phyloP scores from a whole-genome alignment of 2,329 filamentous ascomycete genomes.

The Alternaria alternata region DNA sequence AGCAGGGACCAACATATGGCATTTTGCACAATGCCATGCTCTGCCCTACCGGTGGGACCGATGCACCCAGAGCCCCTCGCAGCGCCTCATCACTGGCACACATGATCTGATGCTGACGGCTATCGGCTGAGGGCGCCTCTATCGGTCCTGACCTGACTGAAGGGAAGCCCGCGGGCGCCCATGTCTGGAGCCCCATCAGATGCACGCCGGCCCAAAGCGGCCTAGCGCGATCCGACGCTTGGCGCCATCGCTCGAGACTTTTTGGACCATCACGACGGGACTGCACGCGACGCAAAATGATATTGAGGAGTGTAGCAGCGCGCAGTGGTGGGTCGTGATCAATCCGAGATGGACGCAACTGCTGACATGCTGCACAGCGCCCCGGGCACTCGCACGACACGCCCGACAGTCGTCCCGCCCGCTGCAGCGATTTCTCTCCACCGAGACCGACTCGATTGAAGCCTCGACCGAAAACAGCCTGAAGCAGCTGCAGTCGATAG shows the following conservation, averaged over 20 bases:
- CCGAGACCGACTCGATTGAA: conserved; percentile 44
- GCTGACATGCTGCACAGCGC: conserved; percentile 39
- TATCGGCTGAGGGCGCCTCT: conserved; percentile 2
- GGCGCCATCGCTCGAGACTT: conserved; percentile 14
- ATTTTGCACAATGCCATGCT: conserved; percentile 17
- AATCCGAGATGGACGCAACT: background rate
- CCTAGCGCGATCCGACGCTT: conserved; percentile 7
- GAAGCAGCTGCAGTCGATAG: conserved; percentile 42
- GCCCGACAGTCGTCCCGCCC: conserved; percentile 25
- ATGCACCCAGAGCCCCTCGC: conserved; percentile 11
- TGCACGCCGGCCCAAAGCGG: background rate
- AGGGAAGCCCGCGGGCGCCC: background rate
- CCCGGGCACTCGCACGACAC: conserved; percentile 45
- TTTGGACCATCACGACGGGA: conserved; percentile 5
- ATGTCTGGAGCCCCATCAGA: too few species aligned
- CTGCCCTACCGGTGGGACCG: conserved; percentile 15
- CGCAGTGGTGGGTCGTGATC: conserved; percentile 46
- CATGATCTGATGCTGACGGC: conserved; percentile 5
- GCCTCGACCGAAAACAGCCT: conserved; percentile 41
- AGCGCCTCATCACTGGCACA: background rate
- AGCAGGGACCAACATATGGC: conserved; percentile 14
- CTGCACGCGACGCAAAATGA: conserved; percentile 45
- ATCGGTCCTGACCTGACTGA: background rate
- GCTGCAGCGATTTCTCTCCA: conserved; percentile 42
- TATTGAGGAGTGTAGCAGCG: conserved; percentile 53